These are phyloP conservation scores for Phytophthora nicotianae DNA, from an alignment of 352 stramenopile genomes.

Conservation along the genomic window DNA sequence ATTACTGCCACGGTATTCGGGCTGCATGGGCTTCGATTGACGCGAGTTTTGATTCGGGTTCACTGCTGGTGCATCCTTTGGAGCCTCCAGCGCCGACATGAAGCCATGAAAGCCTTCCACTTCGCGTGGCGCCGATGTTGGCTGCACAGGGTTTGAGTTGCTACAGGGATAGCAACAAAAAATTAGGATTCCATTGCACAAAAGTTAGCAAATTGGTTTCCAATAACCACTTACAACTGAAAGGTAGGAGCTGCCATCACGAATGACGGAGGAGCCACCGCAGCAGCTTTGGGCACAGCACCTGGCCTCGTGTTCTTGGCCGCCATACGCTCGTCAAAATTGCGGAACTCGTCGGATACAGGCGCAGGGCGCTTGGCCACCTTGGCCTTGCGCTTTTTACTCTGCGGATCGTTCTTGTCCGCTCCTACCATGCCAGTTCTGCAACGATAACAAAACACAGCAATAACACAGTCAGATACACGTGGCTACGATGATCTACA, in stretches of 20 bases:
- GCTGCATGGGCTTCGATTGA: slow-evolving; percentile 37
- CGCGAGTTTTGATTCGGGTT: slow-evolving; percentile 29
- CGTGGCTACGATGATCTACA: neutral
- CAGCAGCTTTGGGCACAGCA: slow-evolving; percentile 26
- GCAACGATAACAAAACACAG: neutral
- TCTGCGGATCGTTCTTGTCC: slow-evolving; percentile 46
- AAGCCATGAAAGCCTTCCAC: slow-evolving; percentile 78
- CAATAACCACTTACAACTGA: slow-evolving; percentile 54
- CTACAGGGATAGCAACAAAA: slow-evolving; percentile 7
- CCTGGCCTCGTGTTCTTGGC: slow-evolving; percentile 42
- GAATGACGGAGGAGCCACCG: slow-evolving; percentile 59
- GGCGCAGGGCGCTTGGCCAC: slow-evolving; percentile 35
- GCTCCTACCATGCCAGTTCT: slow-evolving; percentile 42
- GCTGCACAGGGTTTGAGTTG: slow-evolving; percentile 32
- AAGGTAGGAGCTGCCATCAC: slow-evolving; percentile 71
- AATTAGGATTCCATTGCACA: slow-evolving; percentile 1
- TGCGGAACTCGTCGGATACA: slow-evolving; percentile 71
- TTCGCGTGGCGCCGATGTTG: slow-evolving; percentile 31
- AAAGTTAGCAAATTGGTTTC: neutral
- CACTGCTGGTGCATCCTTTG: slow-evolving; percentile 40
- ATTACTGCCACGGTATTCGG: slow-evolving; percentile 49
- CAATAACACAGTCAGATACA: slow-evolving; percentile 1
- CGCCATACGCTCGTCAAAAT: slow-evolving; percentile 80
- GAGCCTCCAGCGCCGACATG: slow-evolving; percentile 58
- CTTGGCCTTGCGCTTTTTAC: slow-evolving; percentile 33